These are phyloP conservation scores for Leishmania amazonensis DNA, from an alignment of 208 protist species.

Conservation along the genomic window DNA sequence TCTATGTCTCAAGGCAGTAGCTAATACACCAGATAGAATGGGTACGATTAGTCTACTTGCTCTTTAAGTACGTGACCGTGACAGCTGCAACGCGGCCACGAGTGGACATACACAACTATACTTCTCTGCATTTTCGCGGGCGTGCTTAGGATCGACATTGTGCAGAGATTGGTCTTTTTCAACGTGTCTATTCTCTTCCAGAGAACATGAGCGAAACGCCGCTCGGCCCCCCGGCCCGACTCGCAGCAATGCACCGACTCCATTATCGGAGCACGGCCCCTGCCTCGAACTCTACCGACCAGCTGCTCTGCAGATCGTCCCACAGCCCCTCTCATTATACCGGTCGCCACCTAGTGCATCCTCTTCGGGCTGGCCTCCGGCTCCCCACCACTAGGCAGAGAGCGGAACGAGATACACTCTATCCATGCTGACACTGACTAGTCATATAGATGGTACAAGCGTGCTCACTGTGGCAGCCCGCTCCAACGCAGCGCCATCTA, in stretches of 20 bases:
- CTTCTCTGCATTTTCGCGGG: neutral
- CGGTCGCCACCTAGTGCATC: neutral
- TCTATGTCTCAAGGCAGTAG: neutral
- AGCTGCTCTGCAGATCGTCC: neutral
- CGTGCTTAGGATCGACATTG: neutral
- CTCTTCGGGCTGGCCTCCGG: neutral
- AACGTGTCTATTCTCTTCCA: neutral
- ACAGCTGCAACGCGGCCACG: neutral
- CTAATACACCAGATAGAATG: neutral
- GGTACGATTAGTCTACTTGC: neutral
- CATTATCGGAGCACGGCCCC: neutral
- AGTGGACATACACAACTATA: neutral
- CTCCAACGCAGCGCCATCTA: neutral
- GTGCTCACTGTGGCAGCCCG: neutral
- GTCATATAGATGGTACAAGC: neutral
- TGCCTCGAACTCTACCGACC: neutral
- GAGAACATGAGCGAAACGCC: neutral
- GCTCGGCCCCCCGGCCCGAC: neutral
- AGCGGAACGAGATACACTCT: neutral
- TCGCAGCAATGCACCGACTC: neutral
- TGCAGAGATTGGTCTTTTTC: neutral
- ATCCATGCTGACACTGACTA: neutral
- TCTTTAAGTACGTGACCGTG: neutral
- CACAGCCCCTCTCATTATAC: neutral
- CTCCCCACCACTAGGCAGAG: neutral